Conservation (phyloP, 1,139 yeast genomes). For the Pichia sp. region DNA sequence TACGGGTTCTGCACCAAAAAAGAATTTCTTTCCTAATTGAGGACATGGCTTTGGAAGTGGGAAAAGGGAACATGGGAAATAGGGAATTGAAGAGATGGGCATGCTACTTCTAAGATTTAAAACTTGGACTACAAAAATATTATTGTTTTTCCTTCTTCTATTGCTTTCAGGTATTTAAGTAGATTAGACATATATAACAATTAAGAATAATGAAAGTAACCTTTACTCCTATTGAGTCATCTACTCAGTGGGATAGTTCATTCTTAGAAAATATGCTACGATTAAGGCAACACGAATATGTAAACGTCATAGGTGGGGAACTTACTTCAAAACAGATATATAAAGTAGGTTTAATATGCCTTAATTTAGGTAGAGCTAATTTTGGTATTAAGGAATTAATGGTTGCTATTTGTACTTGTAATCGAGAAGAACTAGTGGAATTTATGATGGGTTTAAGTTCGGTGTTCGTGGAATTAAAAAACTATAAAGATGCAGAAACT, state of each 20-base stretch:
- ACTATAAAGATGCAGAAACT: neutral
- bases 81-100: too few species aligned
- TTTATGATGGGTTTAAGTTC: neutral
- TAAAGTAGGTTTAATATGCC: neutral
- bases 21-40: neutral
- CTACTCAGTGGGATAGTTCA: conserved; percentile 4
- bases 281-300: neutral
- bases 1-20: neutral
- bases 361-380: conserved; percentile 5
- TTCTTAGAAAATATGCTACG: conserved; percentile 2
- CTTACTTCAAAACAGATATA: neutral
- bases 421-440: neutral
- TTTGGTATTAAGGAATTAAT: conserved; percentile 1
- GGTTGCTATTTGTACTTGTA: neutral
- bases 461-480: neutral
- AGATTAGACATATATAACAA: neutral
- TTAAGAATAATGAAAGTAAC: neutral
- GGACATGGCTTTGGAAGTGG: neutral
- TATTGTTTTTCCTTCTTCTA: neutral
- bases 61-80: neutral
- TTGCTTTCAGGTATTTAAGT: too few species aligned
- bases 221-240: neutral
- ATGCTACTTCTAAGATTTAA: too few species aligned
- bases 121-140: neutral
- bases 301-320: neutral